These are phyloP conservation scores for Blastobotrys indianensis DNA, from an alignment of 1,139 yeast genomes.

Conservation along the genomic window DNA sequence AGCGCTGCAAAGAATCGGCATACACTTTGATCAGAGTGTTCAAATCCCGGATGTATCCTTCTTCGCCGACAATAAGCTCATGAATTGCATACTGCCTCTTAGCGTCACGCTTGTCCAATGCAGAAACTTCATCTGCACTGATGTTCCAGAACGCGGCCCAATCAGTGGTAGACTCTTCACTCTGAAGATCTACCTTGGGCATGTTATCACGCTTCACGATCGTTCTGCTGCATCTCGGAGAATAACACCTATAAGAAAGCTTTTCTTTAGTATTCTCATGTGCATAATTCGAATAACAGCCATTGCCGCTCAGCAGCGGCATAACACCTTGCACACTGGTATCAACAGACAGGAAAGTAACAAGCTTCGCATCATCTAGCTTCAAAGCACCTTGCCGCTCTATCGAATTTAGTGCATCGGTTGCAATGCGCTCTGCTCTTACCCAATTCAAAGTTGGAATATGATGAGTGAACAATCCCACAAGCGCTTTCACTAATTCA, in stretches of 20 bases:
- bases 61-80: slow-evolving; percentile 70
- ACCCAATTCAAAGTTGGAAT: slow-evolving; percentile 49
- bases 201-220: slow-evolving; percentile 24
- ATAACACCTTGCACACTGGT: slow-evolving; percentile 41
- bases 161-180: slow-evolving; percentile 32
- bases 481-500: slow-evolving; percentile 37
- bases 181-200: slow-evolving; percentile 13
- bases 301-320: slow-evolving; percentile 37
- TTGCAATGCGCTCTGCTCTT: slow-evolving; percentile 52
- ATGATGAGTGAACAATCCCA: slow-evolving; percentile 47
- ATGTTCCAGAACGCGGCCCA: slow-evolving; percentile 79
- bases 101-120: slow-evolving; percentile 49
- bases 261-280: slow-evolving; percentile 28
- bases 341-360: slow-evolving; percentile 15
- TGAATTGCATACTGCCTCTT: slow-evolving; percentile 72
- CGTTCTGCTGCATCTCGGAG: slow-evolving; percentile 28
- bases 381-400: slow-evolving; percentile 43
- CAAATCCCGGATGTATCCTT: slow-evolving; percentile 65
- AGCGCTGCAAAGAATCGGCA: slow-evolving; percentile 41
- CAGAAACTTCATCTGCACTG: slow-evolving; percentile 50
- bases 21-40: slow-evolving; percentile 57
- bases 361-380: slow-evolving; percentile 26
- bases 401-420: slow-evolving; percentile 46
- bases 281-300: slow-evolving; percentile 36
- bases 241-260: slow-evolving; percentile 28